Evolutionary conservation across 805 yeast genomes (phyloP), one percentile per base, ranked within the genome.

Genomic region (Saccharomycopsis amapae): DNA sequence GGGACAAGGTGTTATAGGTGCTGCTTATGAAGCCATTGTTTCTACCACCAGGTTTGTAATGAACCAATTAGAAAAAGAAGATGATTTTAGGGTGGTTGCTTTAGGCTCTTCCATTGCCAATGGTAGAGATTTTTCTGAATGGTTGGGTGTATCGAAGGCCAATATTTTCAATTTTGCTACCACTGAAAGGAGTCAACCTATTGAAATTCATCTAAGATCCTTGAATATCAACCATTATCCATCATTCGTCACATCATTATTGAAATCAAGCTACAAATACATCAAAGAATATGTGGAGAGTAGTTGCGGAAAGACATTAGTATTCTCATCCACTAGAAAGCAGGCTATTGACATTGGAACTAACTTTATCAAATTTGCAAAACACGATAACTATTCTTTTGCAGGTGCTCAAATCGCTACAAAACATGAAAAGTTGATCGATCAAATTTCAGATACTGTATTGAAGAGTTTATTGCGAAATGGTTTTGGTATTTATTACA

Each of bases 81-180:
- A 33, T 7, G 30, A 31, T 7, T 53, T 76, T 4, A 65, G 97
- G 52, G 61, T 88, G 22, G 74, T 90, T n/a, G 89, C 78, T 0
- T 64, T 90, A 20, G 70, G 85, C 0, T 69, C 78, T 1, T 77
- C 95, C 1, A 60, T 90, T 33, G 78, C 93, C 0, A 84, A 81
- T 57, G 85, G 83, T 2, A 70, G 76, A 42, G 96, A 86, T 53
- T 62, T 89, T 48, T 90, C 85, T 1, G 85, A 81, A 44, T 93
- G 97, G 96, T 62, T 93, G 24, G 95, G 93, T 2, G 80, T 83
- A 22, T 55, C 71, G 1, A 81, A 78, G 55, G 65, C 62, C 18
- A 69, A 77, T 40, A 69, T 80, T 4, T 86, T 70, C 66, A 88
- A 87, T 56, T 88, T 83, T 58, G 72, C 78, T 15, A 79, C 94